Evolutionary conservation across 2,329 filamentous ascomycete species (phyloP).

Genomic region (Aspergillus costaricaensis): DNA sequence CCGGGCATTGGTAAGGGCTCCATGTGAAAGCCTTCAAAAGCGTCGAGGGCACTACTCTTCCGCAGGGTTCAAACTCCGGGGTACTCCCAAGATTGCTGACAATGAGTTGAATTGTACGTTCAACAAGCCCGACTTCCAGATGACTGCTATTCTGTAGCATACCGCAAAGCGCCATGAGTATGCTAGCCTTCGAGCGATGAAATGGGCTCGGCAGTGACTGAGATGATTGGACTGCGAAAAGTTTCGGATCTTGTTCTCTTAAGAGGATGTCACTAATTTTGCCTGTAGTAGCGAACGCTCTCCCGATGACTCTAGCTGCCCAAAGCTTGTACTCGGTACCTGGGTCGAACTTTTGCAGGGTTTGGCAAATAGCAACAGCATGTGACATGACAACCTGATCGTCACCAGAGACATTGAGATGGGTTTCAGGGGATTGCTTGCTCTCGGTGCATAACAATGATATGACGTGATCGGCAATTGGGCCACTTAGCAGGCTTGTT

Average conservation of each 20-base stretch:
- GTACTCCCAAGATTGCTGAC: constrained; percentile 36
- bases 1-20: constrained; percentile 44
- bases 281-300: constrained; percentile 77
- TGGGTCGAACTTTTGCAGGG: constrained; percentile 64
- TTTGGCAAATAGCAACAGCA: constrained; percentile 72
- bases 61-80: constrained; percentile 38
- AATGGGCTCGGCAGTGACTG: constrained; percentile 18
- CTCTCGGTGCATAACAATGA: constrained; percentile 72
- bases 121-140: constrained; percentile 44
- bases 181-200: constrained; percentile 59
- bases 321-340: constrained; percentile 75
- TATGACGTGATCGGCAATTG: constrained; percentile 52
- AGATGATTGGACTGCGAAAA: constrained; percentile 23
- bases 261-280: constrained; percentile 54
- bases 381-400: constrained; percentile 66
- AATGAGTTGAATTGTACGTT: constrained; percentile 48
- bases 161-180: constrained; percentile 64
- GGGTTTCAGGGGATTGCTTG: constrained; percentile 57
- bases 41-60: constrained; percentile 37
- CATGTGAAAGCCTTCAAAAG: constrained; percentile 46
- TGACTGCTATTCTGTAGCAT: constrained; percentile 62
- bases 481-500: constrained; percentile 70
- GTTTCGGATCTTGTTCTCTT: constrained; percentile 41
- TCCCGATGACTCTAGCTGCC: constrained; percentile 81
- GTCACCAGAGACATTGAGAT: constrained; percentile 67